A percentile compares a stretch with the other conserved stretches of the same genome.
phyloP scores from a whole-genome alignment of 2,329 filamentous ascomycete species.

The Thelonectria blattea region DNA sequence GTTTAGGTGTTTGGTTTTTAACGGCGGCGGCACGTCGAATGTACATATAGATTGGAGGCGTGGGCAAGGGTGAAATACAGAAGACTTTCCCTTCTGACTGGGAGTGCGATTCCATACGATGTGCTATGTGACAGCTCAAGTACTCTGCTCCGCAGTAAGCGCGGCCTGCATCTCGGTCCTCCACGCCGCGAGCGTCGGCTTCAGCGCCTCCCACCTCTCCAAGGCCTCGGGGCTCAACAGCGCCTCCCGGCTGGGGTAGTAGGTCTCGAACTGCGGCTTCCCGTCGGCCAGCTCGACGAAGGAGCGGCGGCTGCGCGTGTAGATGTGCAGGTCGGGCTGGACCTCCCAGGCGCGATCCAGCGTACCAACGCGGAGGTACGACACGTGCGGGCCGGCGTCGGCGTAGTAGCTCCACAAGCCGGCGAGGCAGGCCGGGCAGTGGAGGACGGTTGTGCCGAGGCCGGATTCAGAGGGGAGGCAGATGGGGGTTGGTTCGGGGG shows the following conservation, averaged over 20 bases:
- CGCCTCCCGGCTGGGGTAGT: constrained; percentile 41
- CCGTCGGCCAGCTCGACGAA: constrained; percentile 47
- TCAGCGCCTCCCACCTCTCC: constrained; percentile 38
- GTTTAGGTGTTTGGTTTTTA: constrained; percentile 23
- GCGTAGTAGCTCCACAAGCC: constrained; percentile 51
- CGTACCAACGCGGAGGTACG: constrained; percentile 52
- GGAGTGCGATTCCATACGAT: background rate
- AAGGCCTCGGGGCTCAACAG: constrained; percentile 44
- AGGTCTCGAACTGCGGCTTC: constrained; percentile 46
- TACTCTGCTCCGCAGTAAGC: background rate
- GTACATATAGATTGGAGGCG: constrained; percentile 32
- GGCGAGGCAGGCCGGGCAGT: constrained; percentile 50
- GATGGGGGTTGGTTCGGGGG: constrained; percentile 28
- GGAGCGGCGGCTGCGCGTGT: constrained; percentile 44
- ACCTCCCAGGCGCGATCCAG: constrained; percentile 48
- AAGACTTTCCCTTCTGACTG: constrained; percentile 26
- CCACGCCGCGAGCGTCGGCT: constrained; percentile 30
- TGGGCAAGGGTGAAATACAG: constrained; percentile 29
- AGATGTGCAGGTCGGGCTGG: constrained; percentile 55
- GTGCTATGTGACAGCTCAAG: constrained; percentile 26
- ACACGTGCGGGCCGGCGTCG: constrained; percentile 38
- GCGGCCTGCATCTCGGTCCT: constrained; percentile 24
- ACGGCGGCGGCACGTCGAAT: constrained; percentile 20
- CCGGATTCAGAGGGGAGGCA: constrained; percentile 49
- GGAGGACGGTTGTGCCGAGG: constrained; percentile 47